Conservation (phyloP, 306 rosid species). For the Gleditsia sinensis region DNA sequence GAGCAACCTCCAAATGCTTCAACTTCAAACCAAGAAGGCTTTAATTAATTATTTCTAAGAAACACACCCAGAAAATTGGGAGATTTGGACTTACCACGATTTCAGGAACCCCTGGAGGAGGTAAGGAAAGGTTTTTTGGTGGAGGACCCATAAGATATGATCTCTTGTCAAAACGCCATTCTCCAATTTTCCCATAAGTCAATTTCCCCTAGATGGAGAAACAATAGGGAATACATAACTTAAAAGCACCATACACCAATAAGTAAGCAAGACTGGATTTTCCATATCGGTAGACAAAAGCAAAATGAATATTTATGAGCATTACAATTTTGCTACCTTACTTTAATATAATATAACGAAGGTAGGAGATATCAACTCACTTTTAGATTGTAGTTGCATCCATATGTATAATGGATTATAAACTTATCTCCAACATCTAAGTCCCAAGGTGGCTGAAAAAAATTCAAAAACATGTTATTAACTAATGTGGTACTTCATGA, state of each 20-base stretch:
- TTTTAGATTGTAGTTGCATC: constrained; percentile 82
- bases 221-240: constrained; percentile 11
- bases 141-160: constrained; percentile 79
- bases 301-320: neutral
- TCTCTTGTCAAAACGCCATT: constrained; percentile 98
- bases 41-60: constrained; percentile 15
- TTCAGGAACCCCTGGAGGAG: constrained; percentile 95
- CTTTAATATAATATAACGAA: constrained; percentile 6
- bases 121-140: constrained; percentile 78
- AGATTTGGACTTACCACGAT: constrained; percentile 70
- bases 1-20: constrained; percentile 4
- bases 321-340: constrained; percentile 2
- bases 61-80: neutral
- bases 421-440: constrained; percentile 50
- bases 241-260: constrained; percentile 4
- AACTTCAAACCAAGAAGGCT: neutral
- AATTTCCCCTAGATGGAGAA: constrained; percentile 61
- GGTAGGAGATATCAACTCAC: constrained; percentile 41
- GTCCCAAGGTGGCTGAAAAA: constrained; percentile 97
- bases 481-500: constrained; percentile 13
- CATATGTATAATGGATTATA: constrained; percentile 87
- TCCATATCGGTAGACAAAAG: neutral
- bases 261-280: neutral
- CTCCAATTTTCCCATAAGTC: constrained; percentile 84
- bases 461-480: constrained; percentile 29